Percentiles rank a stretch among this genome's conserved stretches.
phyloP scores from a whole-genome alignment of 1,284 basidiomycete genomes.

The Ustilago xerochloae region DNA sequence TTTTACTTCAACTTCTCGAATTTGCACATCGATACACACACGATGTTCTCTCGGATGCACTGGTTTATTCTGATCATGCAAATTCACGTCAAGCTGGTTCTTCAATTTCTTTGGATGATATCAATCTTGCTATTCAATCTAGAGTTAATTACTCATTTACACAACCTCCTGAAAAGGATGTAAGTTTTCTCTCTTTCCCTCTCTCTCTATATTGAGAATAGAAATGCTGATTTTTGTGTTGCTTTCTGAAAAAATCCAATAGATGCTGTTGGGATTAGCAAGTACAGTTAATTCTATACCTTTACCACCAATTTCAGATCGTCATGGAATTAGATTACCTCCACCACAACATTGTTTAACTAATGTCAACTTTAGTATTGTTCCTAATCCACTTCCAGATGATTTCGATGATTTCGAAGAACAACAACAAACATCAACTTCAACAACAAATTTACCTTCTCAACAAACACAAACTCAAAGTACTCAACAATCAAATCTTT shows the following conservation, averaged over 20 bases:
- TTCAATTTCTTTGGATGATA: constrained; percentile 81
- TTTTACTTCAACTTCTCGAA: constrained; percentile 93
- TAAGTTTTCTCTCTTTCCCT: constrained; percentile 69
- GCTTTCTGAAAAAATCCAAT: constrained; percentile 5
- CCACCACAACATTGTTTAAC: constrained; percentile 84
- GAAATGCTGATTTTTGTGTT: not conserved
- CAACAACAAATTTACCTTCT: not conserved
- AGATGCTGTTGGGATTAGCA: constrained; percentile 90
- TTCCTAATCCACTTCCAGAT: constrained; percentile 82
- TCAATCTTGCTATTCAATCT: constrained; percentile 89
- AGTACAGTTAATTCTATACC: constrained; percentile 89
- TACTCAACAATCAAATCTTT: constrained; percentile 20
- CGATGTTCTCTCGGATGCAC: constrained; percentile 88
- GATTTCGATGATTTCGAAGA: constrained; percentile 41
- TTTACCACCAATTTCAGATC: constrained; percentile 90
- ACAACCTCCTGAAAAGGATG: constrained; percentile 93
- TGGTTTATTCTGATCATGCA: constrained; percentile 93
- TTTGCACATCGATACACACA: constrained; percentile 94
- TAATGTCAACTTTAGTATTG: constrained; percentile 89
- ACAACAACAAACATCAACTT: not conserved
- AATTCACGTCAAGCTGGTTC: constrained; percentile 46
- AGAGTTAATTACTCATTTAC: constrained; percentile 94
- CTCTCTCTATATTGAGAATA: not conserved
- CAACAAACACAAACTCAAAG: not conserved
- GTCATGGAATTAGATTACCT: constrained; percentile 91